A percentile compares a stretch with the other conserved stretches of the same genome.
Conservation (phyloP, 257 asterid genomes). For the Capsicum rhomboideum region DNA sequence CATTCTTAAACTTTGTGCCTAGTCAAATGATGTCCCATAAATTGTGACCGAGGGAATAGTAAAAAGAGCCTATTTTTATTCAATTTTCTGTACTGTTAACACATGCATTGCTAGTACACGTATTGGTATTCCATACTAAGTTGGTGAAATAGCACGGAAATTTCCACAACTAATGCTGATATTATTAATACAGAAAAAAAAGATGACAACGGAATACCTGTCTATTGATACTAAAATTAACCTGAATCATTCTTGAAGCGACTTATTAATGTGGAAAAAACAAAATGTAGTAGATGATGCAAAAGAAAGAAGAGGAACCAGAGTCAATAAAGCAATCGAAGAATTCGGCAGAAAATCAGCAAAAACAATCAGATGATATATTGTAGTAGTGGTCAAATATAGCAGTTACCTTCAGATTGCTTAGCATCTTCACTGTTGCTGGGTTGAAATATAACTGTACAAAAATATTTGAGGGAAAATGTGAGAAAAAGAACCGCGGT, state of each 20-base stretch:
- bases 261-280: background rate
- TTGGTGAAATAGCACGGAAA: background rate
- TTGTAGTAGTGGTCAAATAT: background rate
- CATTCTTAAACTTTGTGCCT: too few species aligned
- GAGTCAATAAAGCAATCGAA: background rate
- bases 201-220: background rate
- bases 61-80: too few species aligned
- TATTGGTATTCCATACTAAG: background rate
- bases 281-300: background rate
- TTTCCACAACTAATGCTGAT: background rate
- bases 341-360: background rate
- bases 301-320: background rate
- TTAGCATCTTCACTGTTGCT: constrained; percentile 98
- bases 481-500: background rate
- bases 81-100: background rate
- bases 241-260: background rate
- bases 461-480: background rate
- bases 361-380: background rate
- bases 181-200: background rate
- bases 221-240: background rate
- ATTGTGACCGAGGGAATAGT: too few species aligned
- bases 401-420: constrained; percentile 84
- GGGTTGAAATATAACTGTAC: constrained; percentile 93
- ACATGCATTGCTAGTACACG: background rate
- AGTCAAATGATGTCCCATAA: too few species aligned